Evolutionary conservation across 2,329 filamentous ascomycete genomes (phyloP).

Genomic region (Tricladium varicosporioides): DNA sequence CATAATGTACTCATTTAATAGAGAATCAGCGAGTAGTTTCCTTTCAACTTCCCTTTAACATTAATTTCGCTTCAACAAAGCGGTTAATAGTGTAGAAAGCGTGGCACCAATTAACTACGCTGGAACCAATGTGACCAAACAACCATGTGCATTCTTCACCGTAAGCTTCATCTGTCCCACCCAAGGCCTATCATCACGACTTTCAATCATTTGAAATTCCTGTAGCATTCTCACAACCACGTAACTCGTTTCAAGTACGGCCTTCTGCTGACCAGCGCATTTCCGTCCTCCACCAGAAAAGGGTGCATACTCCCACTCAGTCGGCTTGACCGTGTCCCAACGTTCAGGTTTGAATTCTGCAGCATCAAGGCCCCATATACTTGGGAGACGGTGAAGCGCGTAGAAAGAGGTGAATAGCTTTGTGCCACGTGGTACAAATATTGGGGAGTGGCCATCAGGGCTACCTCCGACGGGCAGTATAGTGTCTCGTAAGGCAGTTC

Average conservation of each 20-base stretch:
- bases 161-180: background rate
- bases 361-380: background rate
- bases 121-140: background rate
- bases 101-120: too few relatives aligned
- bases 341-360: constrained; percentile 1
- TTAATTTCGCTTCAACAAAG: too few relatives aligned
- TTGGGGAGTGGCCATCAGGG: background rate
- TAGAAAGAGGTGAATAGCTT: background rate
- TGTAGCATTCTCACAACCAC: constrained; percentile 14
- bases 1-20: too few relatives aligned
- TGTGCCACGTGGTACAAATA: background rate
- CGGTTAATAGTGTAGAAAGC: too few relatives aligned
- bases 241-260: constrained; percentile 13
- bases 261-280: constrained; percentile 53
- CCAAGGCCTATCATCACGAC: constrained; percentile 7
- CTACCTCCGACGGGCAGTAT: constrained; percentile 1
- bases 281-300: constrained; percentile 71
- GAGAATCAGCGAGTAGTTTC: too few relatives aligned
- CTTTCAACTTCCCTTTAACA: too few relatives aligned
- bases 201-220: constrained; percentile 40
- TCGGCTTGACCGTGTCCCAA: background rate
- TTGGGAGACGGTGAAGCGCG: background rate
- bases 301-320: constrained; percentile 62
- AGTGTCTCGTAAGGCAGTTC: background rate
- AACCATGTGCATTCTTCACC: background rate